A percentile compares a stretch with the other conserved stretches of the same genome.
phyloP scores from a whole-genome alignment of 257 asterid genomes.

The Nicotiana tomentosiformis region DNA sequence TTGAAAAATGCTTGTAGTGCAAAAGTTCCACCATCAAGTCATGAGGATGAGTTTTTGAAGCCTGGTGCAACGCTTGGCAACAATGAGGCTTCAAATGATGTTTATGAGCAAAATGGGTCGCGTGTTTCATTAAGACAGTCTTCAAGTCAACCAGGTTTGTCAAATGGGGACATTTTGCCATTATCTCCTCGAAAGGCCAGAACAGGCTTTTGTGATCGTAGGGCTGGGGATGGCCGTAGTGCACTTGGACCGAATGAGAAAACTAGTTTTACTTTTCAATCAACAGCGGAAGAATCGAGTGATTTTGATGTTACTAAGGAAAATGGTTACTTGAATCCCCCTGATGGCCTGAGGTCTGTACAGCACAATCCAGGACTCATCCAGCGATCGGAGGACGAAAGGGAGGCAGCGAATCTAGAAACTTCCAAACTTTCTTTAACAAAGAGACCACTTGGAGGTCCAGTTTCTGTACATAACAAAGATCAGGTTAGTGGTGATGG shows the following conservation, averaged over 20 bases:
- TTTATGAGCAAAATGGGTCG: constrained; percentile 38
- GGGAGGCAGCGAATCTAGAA: constrained; percentile 17
- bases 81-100: constrained; percentile 25
- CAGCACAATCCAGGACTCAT: constrained; percentile 17
- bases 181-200: constrained; percentile 59
- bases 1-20: constrained; percentile 55
- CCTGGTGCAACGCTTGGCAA: constrained; percentile 18
- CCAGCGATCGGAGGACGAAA: constrained; percentile 13
- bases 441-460: constrained; percentile 31
- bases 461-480: constrained; percentile 39
- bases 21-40: constrained; percentile 42
- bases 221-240: constrained; percentile 47
- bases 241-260: constrained; percentile 54
- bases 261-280: constrained; percentile 29
- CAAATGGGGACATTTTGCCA: constrained; percentile 49
- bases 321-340: constrained; percentile 40
- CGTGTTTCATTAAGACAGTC: constrained; percentile 18
- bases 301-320: constrained; percentile 34
- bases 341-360: constrained; percentile 31
- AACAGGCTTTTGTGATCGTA: constrained; percentile 48
- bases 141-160: constrained; percentile 32
- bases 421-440: constrained; percentile 23
- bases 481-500: constrained; percentile 33
- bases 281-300: constrained; percentile 26
- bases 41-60: constrained; percentile 25